Base-by-base conservation (phyloP, 345 rosid species). In the Salix koriyanagi region DNA sequence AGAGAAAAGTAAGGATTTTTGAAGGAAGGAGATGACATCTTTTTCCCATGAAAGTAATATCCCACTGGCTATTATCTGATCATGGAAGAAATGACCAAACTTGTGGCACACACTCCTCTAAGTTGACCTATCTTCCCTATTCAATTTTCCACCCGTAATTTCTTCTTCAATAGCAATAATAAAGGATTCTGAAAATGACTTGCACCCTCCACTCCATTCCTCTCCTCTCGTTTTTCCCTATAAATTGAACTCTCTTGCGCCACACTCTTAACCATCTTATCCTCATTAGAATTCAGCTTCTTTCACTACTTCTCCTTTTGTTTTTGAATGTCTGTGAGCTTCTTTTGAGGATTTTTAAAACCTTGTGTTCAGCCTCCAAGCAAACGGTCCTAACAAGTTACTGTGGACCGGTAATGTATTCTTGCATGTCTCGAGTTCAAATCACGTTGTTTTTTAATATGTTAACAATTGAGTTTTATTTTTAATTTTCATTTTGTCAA, bases 51-150 rank as follows among this genome's bases (percentile, higher is more conserved):
- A 56, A 83, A 80, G 69, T 61, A 48, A 70, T 25, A 71, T 68
- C 77, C 79, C 72, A 83, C 82, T 72, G 19, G 34, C 71, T 34
- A 44, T 67, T 52, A 72, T 79, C 76, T 58, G 28, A 58, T 86
- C 74, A 66, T 72, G 67, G 77, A 41, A 42, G 75, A 69, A 73
- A 86, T 72, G 76, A 71, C 73, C 34, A 62, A 79, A 18, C 65
- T 72, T 82, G 84, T 82, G 81, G 86, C 81, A 25, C 54, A 69
- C 66, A 39, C 61, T 79, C 76, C 56, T 75, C 46, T 19, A 36
- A 54, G 36, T 39, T 52, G 62, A 72, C 62, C 70, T 80, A 46
- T 58, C 66, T 56, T 67, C 70, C n/a, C 30, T 12, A 21, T 66
- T 73, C 69, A 23, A 4, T 66, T 30, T 9, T 9, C 70, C 73